phyloP scores from a whole-genome alignment of 2,329 filamentous ascomycete genomes.

The Botrytis byssoidea region DNA sequence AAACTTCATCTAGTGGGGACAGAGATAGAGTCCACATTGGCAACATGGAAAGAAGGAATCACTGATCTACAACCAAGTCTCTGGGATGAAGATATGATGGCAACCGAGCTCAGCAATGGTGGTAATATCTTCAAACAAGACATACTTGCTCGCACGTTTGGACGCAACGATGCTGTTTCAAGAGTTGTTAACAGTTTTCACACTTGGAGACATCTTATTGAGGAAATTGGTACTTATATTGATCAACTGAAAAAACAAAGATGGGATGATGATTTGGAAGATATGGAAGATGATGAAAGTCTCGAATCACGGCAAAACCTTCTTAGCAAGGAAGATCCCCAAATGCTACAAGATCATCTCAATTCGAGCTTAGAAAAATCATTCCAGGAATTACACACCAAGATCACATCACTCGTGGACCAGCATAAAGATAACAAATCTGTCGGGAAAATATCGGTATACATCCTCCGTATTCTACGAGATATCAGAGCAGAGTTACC shows the following conservation, averaged over 20 bases:
- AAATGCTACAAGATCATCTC: conserved; percentile 58
- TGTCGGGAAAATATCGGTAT: conserved; percentile 57
- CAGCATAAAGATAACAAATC: conserved; percentile 47
- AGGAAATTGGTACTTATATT: conserved; percentile 61
- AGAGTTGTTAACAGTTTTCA: conserved; percentile 63
- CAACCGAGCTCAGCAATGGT: conserved; percentile 63
- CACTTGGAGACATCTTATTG: conserved; percentile 72
- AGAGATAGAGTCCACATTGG: conserved; percentile 61
- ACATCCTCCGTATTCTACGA: conserved; percentile 70
- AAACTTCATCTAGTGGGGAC: conserved; percentile 64
- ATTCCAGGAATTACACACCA: conserved; percentile 57
- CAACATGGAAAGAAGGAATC: conserved; percentile 56
- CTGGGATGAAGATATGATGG: conserved; percentile 66
- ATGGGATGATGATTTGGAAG: conserved; percentile 71
- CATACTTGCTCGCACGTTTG: conserved; percentile 68
- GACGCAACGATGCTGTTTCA: conserved; percentile 66
- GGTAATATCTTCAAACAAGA: conserved; percentile 67
- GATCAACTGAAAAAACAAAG: conserved; percentile 64
- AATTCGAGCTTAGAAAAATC: conserved; percentile 55
- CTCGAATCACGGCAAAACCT: conserved; percentile 64
- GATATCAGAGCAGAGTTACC: conserved; percentile 70
- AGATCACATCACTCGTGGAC: conserved; percentile 52
- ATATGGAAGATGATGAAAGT: conserved; percentile 71
- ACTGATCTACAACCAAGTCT: conserved; percentile 55
- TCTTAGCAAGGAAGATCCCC: conserved; percentile 71